Evolutionary conservation across 805 yeast genomes (phyloP).

Genomic region (Schwanniomyces sp.): DNA sequence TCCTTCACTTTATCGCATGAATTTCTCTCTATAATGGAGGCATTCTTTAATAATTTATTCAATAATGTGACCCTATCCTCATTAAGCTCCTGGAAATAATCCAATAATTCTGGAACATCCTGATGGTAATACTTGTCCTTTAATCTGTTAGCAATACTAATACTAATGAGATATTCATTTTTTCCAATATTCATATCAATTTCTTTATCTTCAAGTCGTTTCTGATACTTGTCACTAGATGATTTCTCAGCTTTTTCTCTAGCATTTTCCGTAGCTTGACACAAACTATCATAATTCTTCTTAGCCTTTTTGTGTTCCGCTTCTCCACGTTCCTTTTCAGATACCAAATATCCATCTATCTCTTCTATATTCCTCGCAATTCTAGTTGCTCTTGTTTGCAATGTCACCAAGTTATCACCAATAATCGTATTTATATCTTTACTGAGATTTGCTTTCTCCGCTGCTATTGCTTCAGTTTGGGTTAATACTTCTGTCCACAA

Average conservation of each 20-base stretch:
- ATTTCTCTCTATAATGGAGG: conserved; percentile 58
- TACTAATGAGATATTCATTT: conserved; percentile 75
- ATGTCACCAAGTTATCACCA: conserved; percentile 56
- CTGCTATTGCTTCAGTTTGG: conserved; percentile 78
- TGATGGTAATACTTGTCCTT: conserved; percentile 93
- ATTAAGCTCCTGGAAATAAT: conserved; percentile 78
- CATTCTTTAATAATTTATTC: conserved; percentile 66
- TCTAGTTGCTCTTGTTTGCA: conserved; percentile 53
- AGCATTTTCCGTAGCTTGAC: conserved; percentile 77
- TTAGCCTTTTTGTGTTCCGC: conserved; percentile 65
- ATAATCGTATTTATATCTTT: conserved; percentile 59
- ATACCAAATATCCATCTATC: conserved; percentile 58
- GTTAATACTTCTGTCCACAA: conserved; percentile 87
- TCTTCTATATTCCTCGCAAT: conserved; percentile 56
- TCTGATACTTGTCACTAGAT: conserved; percentile 47
- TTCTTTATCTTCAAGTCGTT: conserved; percentile 61
- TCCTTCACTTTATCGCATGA: conserved; percentile 47
- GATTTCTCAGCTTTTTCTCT: conserved; percentile 71
- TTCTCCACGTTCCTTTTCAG: conserved; percentile 48
- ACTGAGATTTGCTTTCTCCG: conserved; percentile 60
- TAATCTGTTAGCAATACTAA: conserved; percentile 82
- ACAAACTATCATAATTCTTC: conserved; percentile 74
- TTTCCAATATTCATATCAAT: conserved; percentile 85
- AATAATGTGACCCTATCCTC: conserved; percentile 73
- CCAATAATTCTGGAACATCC: conserved; percentile 88